phyloP scores from a whole-genome alignment of 2,329 filamentous ascomycete genomes.

The Colletotrichum destructivum region DNA sequence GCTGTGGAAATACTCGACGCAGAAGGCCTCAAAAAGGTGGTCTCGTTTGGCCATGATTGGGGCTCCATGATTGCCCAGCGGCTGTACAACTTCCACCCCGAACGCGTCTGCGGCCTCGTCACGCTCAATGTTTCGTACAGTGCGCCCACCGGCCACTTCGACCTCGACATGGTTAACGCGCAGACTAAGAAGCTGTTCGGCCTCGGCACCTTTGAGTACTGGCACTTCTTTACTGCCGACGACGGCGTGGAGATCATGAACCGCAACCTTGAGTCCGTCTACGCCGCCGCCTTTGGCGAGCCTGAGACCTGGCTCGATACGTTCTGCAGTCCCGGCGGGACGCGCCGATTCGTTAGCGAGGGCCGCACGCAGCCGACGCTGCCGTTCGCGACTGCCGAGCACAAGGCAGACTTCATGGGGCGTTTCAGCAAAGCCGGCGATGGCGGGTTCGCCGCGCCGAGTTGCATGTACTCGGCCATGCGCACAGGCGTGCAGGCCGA shows the following conservation, averaged over 20 bases:
- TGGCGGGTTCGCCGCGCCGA: conserved; percentile 48
- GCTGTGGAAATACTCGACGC: conserved; percentile 57
- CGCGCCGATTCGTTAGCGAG: conserved; percentile 49
- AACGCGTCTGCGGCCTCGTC: conserved; percentile 57
- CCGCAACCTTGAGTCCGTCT: conserved; percentile 56
- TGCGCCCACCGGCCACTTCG: conserved; percentile 52
- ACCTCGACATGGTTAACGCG: conserved; percentile 54
- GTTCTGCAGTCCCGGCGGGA: conserved; percentile 54
- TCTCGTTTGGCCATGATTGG: conserved; percentile 67
- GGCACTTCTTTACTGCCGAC: conserved; percentile 59
- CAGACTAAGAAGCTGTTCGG: conserved; percentile 53
- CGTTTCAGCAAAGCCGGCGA: conserved; percentile 45
- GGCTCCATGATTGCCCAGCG: conserved; percentile 58
- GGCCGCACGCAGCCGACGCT: conserved; percentile 44
- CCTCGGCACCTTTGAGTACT: conserved; percentile 58
- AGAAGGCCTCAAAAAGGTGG: conserved; percentile 52
- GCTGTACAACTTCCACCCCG: conserved; percentile 58
- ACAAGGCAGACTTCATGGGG: conserved; percentile 47
- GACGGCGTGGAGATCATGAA: conserved; percentile 57
- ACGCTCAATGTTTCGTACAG: conserved; percentile 60
- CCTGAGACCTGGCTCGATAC: conserved; percentile 51
- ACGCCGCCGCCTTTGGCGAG: conserved; percentile 52
- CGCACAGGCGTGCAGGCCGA: conserved; percentile 44
- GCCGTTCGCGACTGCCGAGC: conserved; percentile 47
- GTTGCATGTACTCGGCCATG: conserved; percentile 49